These are phyloP conservation scores for Musa acuminata DNA, from an alignment of 176 grass and related monocot genomes.

Conservation along the genomic window DNA sequence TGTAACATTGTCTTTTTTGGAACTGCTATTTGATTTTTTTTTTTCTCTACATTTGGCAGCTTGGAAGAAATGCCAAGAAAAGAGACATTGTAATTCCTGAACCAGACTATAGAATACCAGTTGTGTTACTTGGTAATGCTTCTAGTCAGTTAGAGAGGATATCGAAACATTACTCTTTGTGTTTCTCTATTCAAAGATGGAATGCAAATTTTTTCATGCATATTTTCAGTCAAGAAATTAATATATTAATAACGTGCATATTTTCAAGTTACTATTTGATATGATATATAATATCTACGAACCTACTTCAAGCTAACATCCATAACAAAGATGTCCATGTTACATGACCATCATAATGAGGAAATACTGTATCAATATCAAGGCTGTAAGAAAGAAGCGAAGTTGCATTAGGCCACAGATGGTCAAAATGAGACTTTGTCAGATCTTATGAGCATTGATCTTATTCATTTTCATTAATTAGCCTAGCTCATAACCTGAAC, in stretches of 20 bases:
- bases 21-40: background rate
- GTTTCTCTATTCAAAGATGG: too few relatives aligned
- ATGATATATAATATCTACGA: too few relatives aligned
- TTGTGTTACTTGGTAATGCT: conserved; percentile 75
- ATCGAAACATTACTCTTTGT: background rate
- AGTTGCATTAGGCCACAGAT: too few relatives aligned
- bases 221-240: background rate
- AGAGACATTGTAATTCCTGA: conserved; percentile 66
- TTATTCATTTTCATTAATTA: too few relatives aligned
- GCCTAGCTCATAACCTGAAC: too few relatives aligned
- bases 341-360: background rate
- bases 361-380: background rate
- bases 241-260: background rate
- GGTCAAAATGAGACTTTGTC: too few relatives aligned
- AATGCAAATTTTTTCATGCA: background rate
- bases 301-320: background rate
- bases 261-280: background rate
- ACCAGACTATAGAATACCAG: conserved; percentile 81
- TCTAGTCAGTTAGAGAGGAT: conserved; percentile 22
- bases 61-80: conserved; percentile 59
- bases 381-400: too few relatives aligned
- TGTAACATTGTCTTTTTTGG: background rate
- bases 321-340: background rate
- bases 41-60: conserved; percentile 20
- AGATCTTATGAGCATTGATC: too few relatives aligned